Evolutionary conservation across 2,329 filamentous ascomycete species (phyloP).

Genomic region (Scytalidium lignicola): DNA sequence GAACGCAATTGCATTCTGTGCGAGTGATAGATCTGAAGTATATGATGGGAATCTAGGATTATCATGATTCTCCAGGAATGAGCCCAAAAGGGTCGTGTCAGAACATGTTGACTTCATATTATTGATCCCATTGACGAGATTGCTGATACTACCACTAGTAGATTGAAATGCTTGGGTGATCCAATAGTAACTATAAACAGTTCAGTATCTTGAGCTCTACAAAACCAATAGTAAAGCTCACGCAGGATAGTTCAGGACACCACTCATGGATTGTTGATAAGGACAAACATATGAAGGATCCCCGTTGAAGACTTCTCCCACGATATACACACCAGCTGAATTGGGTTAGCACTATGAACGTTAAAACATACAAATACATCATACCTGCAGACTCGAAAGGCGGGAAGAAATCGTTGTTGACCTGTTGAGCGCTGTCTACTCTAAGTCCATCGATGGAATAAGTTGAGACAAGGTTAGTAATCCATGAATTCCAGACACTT

Average conservation of each 20-base stretch:
- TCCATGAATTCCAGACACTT: constrained; percentile 18
- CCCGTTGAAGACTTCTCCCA: constrained; percentile 57
- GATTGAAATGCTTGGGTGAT: constrained; percentile 23
- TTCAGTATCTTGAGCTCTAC: neutral
- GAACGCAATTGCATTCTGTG: constrained; percentile 44
- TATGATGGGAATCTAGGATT: constrained; percentile 17
- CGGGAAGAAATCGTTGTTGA: constrained; percentile 48
- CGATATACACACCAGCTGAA: constrained; percentile 50
- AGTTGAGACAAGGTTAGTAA: constrained; percentile 18
- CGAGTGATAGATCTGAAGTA: constrained; percentile 21
- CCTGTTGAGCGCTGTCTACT: constrained; percentile 43
- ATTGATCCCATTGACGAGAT: constrained; percentile 23
- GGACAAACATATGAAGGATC: constrained; percentile 47
- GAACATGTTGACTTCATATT: constrained; percentile 19
- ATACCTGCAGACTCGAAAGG: constrained; percentile 39
- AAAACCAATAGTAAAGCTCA: constrained; percentile 25
- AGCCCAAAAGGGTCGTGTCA: constrained; percentile 34
- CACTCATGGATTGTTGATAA: constrained; percentile 51
- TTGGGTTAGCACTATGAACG: neutral
- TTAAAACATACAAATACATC: constrained; percentile 1
- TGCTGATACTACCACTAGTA: constrained; percentile 22
- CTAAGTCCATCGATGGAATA: constrained; percentile 44
- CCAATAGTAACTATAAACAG: constrained; percentile 17
- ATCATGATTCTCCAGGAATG: constrained; percentile 35
- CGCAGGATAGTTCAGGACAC: constrained; percentile 55